Evolutionary conservation across 1,139 yeast species (phyloP).

Genomic region (Wickerhamomyces sp.): DNA sequence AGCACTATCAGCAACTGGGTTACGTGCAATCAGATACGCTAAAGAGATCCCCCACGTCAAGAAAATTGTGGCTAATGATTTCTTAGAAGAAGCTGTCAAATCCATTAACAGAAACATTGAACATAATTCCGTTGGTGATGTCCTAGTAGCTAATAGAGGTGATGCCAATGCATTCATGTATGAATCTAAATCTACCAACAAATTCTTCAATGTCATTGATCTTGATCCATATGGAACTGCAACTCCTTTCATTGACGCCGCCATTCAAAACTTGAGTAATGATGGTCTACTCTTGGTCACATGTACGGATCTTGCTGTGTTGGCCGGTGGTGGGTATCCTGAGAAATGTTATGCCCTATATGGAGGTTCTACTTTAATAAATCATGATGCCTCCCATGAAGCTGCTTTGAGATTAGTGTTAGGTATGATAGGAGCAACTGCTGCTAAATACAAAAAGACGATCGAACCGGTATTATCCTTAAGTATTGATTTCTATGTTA

Average conservation of each 20-base stretch:
- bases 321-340: constrained; percentile 95
- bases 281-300: constrained; percentile 86
- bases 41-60: constrained; percentile 77
- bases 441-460: constrained; percentile 82
- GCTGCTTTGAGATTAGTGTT: constrained; percentile 84
- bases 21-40: constrained; percentile 89
- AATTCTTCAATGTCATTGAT: constrained; percentile 76
- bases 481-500: constrained; percentile 87
- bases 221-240: constrained; percentile 98
- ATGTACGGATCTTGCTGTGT: constrained; percentile 92
- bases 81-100: constrained; percentile 80
- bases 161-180: constrained; percentile 88
- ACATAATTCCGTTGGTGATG: constrained; percentile 52
- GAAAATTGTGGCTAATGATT: constrained; percentile 80
- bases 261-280: constrained; percentile 73
- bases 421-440: constrained; percentile 69
- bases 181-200: constrained; percentile 36
- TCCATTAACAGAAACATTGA: constrained; percentile 68
- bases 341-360: constrained; percentile 93
- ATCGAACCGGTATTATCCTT: constrained; percentile 83
- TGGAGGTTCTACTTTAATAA: constrained; percentile 78
- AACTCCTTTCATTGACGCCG: constrained; percentile 88
- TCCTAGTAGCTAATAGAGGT: constrained; percentile 65
- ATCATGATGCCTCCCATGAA: constrained; percentile 82
- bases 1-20: constrained; percentile 92